Conservation (phyloP, 441 rosid species). For the Mallotus japonicus region DNA sequence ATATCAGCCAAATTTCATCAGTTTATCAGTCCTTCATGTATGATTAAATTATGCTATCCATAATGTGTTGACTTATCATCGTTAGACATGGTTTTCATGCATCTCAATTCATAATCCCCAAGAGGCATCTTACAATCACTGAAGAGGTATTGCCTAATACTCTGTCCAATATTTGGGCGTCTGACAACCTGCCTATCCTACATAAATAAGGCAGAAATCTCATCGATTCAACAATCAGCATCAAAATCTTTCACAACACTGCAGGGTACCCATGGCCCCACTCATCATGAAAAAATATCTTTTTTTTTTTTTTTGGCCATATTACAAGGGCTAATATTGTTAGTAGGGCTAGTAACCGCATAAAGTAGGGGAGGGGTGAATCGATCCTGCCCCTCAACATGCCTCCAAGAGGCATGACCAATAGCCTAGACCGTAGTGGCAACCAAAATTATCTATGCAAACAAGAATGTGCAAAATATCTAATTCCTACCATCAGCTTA, state of each 20-base stretch:
- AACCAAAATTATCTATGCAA: background rate
- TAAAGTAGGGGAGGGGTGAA: no score
- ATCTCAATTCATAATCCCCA: slow-evolving; percentile 1
- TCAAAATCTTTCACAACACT: background rate
- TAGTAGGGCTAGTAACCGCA: no score
- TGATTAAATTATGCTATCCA: no score
- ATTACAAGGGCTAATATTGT: no score
- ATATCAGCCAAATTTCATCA: no score
- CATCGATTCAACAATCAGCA: background rate
- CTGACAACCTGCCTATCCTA: background rate
- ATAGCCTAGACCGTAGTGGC: no score
- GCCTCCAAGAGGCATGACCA: no score
- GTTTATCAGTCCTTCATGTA: no score
- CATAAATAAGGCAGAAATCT: background rate
- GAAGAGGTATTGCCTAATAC: background rate
- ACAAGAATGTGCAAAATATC: background rate
- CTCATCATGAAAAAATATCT: background rate
- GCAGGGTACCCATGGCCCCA: background rate
- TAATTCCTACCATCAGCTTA: slow-evolving; percentile 1
- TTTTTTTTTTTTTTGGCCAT: no score
- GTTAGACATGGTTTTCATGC: background rate
- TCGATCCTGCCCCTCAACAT: no score
- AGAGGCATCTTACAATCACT: background rate
- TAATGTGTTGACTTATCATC: background rate
- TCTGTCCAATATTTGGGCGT: background rate